Percentiles rank a stretch among this genome's conserved stretches.
Evolutionary conservation across 257 asterid species (phyloP).

Genomic region (Solanum sparsipilum): DNA sequence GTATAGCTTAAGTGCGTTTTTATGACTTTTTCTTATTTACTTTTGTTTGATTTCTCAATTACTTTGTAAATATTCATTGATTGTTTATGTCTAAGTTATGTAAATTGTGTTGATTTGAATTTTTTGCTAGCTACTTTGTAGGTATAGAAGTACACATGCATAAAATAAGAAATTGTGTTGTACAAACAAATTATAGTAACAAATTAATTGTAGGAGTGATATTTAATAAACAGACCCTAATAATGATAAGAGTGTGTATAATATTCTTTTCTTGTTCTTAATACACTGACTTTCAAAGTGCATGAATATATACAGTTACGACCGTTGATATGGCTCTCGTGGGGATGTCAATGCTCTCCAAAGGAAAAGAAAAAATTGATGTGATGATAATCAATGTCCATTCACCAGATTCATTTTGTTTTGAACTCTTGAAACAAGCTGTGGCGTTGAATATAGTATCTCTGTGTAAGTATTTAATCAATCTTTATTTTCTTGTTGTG

Average conservation of each 20-base stretch:
- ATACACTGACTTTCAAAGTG: neutral
- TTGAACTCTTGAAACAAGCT: no score
- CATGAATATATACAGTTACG: neutral
- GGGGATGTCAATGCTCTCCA: neutral
- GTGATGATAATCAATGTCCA: no score
- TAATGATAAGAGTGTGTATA: neutral
- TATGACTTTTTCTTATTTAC: neutral
- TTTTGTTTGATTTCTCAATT: no score
- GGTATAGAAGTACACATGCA: neutral
- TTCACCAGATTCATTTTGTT: no score
- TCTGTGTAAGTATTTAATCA: no score
- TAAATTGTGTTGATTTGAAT: neutral
- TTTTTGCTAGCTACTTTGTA: neutral
- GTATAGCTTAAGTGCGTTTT: neutral
- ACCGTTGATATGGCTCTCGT: neutral
- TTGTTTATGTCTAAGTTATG: no score
- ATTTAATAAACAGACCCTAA: no score
- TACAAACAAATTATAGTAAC: neutral
- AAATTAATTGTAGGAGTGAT: neutral
- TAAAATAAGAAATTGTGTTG: neutral
- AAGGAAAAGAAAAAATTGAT: no score
- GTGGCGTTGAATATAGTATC: no score
- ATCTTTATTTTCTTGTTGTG: no score
- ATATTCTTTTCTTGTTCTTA: no score
- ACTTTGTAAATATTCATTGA: neutral